A percentile compares a stretch with the other conserved stretches of the same genome.
These are phyloP conservation scores for Fragilariopsis cylindrus DNA, from an alignment of 108 stramenopile genomes.

Conservation along the genomic window DNA sequence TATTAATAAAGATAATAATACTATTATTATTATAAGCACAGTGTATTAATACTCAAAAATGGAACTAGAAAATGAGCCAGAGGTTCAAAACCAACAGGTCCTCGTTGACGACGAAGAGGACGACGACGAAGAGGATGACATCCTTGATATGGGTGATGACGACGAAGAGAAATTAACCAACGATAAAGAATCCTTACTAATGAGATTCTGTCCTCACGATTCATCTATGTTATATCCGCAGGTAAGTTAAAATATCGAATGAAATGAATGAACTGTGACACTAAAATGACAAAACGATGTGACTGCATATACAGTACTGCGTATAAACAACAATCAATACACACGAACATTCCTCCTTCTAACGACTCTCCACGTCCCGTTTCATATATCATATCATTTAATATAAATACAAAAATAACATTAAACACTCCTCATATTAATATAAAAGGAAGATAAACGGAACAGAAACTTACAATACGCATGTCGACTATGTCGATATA, in stretches of 20 bases:
- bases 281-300: neutral
- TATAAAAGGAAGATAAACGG: conserved; percentile 69
- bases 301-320: no score
- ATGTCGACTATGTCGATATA: conserved; percentile 84
- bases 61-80: conserved; percentile 26
- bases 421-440: no score
- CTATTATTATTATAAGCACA: no score
- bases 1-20: no score
- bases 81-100: conserved; percentile 23
- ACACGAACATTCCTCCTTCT: neutral
- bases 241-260: conserved; percentile 40
- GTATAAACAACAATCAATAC: no score
- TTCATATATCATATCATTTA: no score
- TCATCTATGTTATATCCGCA: conserved; percentile 92
- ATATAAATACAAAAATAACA: no score
- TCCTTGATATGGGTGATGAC: conserved; percentile 54
- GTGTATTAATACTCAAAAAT: neutral
- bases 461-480: conserved; percentile 70
- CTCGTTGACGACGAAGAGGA: conserved; percentile 60
- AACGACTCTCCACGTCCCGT: neutral
- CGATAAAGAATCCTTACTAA: conserved; percentile 59
- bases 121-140: conserved; percentile 67
- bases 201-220: conserved; percentile 91
- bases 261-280: neutral
- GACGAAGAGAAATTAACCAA: conserved; percentile 20